Evolutionary conservation across 2,329 filamentous ascomycete genomes (phyloP), one percentile per base, ranked within the genome.

Genomic region (Xylariomycetidae sp.): DNA sequence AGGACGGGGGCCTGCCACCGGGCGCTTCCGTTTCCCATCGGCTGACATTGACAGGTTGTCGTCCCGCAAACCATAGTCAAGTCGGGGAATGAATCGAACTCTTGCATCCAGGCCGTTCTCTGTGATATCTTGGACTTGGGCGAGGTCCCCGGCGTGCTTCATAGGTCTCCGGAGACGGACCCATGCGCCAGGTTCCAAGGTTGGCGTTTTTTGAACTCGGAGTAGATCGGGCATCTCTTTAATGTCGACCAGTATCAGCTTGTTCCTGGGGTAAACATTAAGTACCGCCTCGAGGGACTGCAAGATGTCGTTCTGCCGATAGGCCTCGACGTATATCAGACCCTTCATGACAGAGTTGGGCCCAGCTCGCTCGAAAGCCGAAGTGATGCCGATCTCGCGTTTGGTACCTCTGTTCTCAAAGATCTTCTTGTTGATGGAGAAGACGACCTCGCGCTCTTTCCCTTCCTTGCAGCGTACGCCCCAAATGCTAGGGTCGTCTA

Each of bases 181-280:
- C 75, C 92, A 98, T 23, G 88, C 88, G 44, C 90, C 90, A 8
- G 84, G 85, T 49, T 92, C 80, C 20, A 98, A 69, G 16, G 81
- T 80, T 30, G 88, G 85, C 3, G 85, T 90, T 66, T 95, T 95
- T 40, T 80, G 82, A 17, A 94, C 87, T 32, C 88, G 80, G 13
- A 98, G 72, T n/a, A 98, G 74, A 61, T 97, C 92, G 2, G 92
- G 90, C 82, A 96, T 95, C 62, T 98, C 92, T 59, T 94, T 94
- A 52, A 97, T 88, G 30, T 92, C 87, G 26, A 98, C 88, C 32
- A 97, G 69, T 27, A 89, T 77, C 65, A 92, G 82, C 61, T 88
- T 92, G 17, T 79, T 84, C 36, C 88, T 80, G 34, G 90, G 86
- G 58, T 96, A 98, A 23, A 94, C 85, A 54, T 95, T 88, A 41